phyloP scores from a whole-genome alignment of 139 green algal species.

The Micractinium sp. region DNA sequence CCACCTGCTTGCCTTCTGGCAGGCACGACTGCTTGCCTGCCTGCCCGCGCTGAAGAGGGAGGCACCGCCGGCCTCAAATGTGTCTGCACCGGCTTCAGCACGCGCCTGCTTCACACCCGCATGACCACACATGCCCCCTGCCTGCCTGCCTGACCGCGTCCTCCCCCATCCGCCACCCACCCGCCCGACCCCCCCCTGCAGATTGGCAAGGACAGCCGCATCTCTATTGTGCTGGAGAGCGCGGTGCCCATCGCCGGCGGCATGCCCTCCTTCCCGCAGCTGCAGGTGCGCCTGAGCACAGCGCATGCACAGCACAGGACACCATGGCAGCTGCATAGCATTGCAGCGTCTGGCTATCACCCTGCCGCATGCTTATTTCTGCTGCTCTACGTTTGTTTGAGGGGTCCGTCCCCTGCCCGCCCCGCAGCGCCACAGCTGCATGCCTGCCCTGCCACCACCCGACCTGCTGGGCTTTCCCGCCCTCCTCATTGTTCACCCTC shows the following conservation, averaged over 20 bases:
- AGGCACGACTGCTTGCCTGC: no score
- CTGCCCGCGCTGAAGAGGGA: no score
- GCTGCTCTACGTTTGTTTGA: no score
- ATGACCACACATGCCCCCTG: no score
- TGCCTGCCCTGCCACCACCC: neutral
- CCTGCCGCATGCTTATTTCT: neutral
- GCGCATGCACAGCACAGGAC: no score
- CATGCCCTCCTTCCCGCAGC: conserved; percentile 29
- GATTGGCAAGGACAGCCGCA: conserved; percentile 37
- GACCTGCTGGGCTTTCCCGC: neutral
- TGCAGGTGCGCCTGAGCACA: conserved; percentile 11
- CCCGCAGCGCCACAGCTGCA: neutral
- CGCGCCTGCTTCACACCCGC: no score
- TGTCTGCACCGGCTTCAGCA: no score
- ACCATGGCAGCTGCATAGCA: no score
- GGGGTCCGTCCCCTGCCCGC: no score
- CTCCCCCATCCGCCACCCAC: neutral
- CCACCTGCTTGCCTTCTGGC: no score
- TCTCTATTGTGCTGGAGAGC: conserved; percentile 21
- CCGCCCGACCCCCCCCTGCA: neutral
- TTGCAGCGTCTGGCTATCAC: neutral
- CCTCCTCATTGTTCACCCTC: neutral
- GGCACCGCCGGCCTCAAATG: no score
- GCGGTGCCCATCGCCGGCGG: conserved; percentile 13
- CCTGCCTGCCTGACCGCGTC: neutral